Base-by-base conservation (phyloP, 192 early-diverging fungal species). In the Backusella tuberculispora region DNA sequence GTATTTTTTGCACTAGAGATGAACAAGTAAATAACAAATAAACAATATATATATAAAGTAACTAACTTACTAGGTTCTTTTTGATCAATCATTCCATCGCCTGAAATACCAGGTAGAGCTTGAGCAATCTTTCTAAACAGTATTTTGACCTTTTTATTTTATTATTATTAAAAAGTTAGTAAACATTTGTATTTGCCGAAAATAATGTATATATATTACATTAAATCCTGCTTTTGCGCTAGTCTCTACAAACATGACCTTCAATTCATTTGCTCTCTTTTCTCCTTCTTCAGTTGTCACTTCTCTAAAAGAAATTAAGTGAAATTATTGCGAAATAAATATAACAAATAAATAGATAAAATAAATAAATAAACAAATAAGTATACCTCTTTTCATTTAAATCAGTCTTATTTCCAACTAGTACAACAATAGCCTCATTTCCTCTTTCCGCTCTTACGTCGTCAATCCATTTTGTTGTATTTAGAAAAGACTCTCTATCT, bases 321-420 rank as follows among this genome's bases (percentile, higher is more conserved):
- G 9, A 14, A 8, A 8, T 63, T 4, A 10, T 21, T 40, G 19
- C 10, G 38, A 47, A 13, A 21, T 8, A 8, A 64, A 64, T 64
- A 34, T 41, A 29, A 73, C 12, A 71, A 71, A 14, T 34, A 65
- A 65, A 42, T 14, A 63, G 21, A 6, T 9, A 42, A n/a, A n/a
- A n/a, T n/a, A n/a, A n/a, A n/a, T n/a, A 50, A 42, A 67, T 4
- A 47, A 44, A 24, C 76, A 34, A 34, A 1, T 34, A 34, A 34
- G 0, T 34, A 34, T 89, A 94, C 85, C 95, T 87, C 75, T 96
- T 97, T 65, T 98, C 98, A 78, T 89, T 94, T 78, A 99, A 83
- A 84, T 99, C 98, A 10, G 97, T 98, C 88, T 99, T 99, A 91
- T 99, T 99, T 38, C 97, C 98, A 7, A 98, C 96, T 14, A 99